A percentile compares a stretch with the other conserved stretches of the same genome.
Evolutionary conservation across 192 early-diverging fungal genomes (phyloP).

Genomic region (Backusella parvicylindrica): DNA sequence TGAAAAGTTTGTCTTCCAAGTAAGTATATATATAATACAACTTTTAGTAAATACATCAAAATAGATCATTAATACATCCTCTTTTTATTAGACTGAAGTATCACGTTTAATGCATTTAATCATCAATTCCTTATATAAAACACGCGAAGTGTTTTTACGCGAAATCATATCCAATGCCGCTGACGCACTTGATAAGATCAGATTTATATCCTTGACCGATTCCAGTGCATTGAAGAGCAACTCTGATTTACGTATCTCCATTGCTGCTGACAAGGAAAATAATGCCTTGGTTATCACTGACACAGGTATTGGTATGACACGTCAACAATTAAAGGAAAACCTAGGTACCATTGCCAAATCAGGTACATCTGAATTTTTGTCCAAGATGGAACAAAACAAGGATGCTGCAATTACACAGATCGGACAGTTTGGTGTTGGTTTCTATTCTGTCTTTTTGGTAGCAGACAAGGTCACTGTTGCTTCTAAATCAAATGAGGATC

Average conservation of each 20-base stretch:
- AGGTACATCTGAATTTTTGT: constrained; percentile 88
- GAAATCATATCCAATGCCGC: constrained; percentile 96
- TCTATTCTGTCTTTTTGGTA: constrained; percentile 96
- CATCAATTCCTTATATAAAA: constrained; percentile 96
- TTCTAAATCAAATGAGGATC: constrained; percentile 81
- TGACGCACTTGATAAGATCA: constrained; percentile 94
- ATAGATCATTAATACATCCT: no score
- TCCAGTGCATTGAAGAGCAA: constrained; percentile 53
- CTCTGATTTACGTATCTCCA: constrained; percentile 77
- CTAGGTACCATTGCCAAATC: constrained; percentile 98
- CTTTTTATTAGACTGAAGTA: constrained; percentile 71
- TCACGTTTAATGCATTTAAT: constrained; percentile 90
- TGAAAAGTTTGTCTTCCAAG: constrained; percentile 33
- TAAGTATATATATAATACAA: constrained; percentile 8
- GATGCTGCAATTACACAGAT: constrained; percentile 78
- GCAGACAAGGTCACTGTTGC: constrained; percentile 93
- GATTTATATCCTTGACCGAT: constrained; percentile 77
- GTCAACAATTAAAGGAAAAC: constrained; percentile 83
- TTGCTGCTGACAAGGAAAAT: constrained; percentile 68
- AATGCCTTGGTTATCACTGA: constrained; percentile 84
- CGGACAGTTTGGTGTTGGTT: constrained; percentile 99
- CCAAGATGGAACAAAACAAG: constrained; percentile 75
- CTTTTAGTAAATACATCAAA: no score
- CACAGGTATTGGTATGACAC: constrained; percentile 96
- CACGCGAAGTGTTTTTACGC: constrained; percentile 92